Evolutionary conservation across 768 basidiomycete genomes (phyloP), one percentile per base, ranked within the genome.

Genomic region (Mycena filopes): DNA sequence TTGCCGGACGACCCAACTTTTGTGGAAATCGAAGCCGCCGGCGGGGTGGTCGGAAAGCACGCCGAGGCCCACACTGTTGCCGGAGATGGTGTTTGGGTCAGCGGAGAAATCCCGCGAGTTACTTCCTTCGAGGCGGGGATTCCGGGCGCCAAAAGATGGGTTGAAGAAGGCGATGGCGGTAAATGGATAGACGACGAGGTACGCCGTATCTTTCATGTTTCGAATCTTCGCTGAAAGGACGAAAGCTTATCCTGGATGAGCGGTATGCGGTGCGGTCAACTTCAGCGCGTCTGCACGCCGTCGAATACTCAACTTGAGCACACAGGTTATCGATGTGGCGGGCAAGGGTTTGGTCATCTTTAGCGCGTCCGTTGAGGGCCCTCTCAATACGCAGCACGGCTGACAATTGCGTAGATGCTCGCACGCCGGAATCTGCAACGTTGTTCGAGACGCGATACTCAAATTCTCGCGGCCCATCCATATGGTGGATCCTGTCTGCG

Each of bases 381-480:
- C 42, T 16, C 43, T 51, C 25, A 31, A 47, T 13, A 28, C 38
- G 13, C 16, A 11, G n/a, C 38, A 13, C 45, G 25, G 53, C 18
- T 50, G 25, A 21, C 28, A 18, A 51, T 20, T 20, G 31, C 49
- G 20, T 55, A 87, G 86, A 29, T 89, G 88, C 68, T 89, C 88
- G 8, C 93, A 95, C 77, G 93, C 94, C 4, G 94, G 93, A 1
- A 93, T 95, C 58, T 89, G 92, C 46, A 95, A 95, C 67, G 94
- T 96, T 28, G 79, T 92, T 58, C 88, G 83, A 67, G 88, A 93
- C 70, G 93, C 91, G 1, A 77, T 91, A 8, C 73, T 76, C 21
- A 85, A 74, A 28, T 89, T 94, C 71, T 76, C 80, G 42, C 79
- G 92, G 59, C 94, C 93, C 0, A 81, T 95, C 46, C 85, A 94